Percentiles rank a stretch among this genome's conserved stretches.
These are phyloP conservation scores for Akebia trifoliata DNA, from an alignment of 164 flowering plant species.

Conservation along the genomic window DNA sequence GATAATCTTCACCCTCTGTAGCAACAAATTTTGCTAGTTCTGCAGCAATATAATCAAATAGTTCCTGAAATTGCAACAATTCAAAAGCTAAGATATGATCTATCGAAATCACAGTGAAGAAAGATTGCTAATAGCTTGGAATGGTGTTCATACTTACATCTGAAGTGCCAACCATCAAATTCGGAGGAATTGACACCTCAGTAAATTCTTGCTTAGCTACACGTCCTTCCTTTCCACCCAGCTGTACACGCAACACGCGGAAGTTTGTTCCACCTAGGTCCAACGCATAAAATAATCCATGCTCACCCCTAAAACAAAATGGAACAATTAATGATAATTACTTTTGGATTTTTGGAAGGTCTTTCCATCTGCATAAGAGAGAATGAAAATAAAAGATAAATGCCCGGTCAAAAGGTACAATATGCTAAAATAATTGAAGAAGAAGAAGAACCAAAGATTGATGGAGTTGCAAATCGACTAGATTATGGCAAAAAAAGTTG, in stretches of 20 bases:
- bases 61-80: conserved; percentile 47
- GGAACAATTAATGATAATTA: background rate
- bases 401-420: too few relatives aligned
- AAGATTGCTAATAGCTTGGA: background rate
- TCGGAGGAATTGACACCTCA: conserved; percentile 89
- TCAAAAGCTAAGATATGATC: background rate
- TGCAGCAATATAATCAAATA: conserved; percentile 77
- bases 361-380: background rate
- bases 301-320: conserved; percentile 54
- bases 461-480: too few relatives aligned
- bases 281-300: conserved; percentile 86
- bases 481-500: too few relatives aligned
- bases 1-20: conserved; percentile 61
- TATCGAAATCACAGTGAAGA: background rate
- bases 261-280: conserved; percentile 99
- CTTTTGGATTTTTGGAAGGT: background rate
- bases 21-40: conserved; percentile 81
- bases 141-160: conserved; percentile 42
- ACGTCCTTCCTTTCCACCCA: conserved; percentile 67
- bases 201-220: conserved; percentile 66
- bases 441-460: too few relatives aligned
- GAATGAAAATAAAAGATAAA: too few relatives aligned
- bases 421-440: too few relatives aligned
- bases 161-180: conserved; percentile 77
- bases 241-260: conserved; percentile 80